These are phyloP conservation scores for Brassica incana DNA, from an alignment of 345 rosid species.

Conservation along the genomic window DNA sequence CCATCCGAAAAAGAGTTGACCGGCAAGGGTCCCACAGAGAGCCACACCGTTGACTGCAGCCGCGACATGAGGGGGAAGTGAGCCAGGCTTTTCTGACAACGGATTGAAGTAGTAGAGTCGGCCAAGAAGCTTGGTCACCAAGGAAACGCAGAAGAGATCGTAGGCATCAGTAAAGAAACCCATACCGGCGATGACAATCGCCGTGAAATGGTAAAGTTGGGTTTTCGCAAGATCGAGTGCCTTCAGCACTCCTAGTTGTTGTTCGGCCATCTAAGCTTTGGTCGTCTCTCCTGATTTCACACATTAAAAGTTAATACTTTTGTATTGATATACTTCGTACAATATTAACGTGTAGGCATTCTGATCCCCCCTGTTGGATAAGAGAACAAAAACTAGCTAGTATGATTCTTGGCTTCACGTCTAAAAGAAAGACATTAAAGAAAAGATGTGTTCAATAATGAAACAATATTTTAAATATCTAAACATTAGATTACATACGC, in stretches of 20 bases:
- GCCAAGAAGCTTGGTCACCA: conserved; percentile 48
- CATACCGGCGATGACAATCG: conserved; percentile 50
- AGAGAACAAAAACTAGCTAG: background rate
- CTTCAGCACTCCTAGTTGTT: conserved; percentile 42
- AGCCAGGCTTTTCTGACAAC: conserved; percentile 32
- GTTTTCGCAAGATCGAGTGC: conserved; percentile 51
- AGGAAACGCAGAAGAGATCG: conserved; percentile 49
- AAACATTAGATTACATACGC: background rate
- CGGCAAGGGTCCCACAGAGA: conserved; percentile 36
- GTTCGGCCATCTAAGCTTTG: conserved; percentile 27
- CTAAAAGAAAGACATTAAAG: background rate
- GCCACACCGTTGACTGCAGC: conserved; percentile 50
- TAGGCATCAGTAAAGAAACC: conserved; percentile 53
- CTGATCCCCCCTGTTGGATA: conserved; percentile 2
- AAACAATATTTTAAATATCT: background rate
- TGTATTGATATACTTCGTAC: background rate
- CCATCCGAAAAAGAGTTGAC: conserved; percentile 49
- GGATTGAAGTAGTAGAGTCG: conserved; percentile 45
- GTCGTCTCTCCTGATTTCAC: background rate
- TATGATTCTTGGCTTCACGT: background rate
- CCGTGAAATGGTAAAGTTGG: conserved; percentile 49
- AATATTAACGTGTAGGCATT: background rate
- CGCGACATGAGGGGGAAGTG: conserved; percentile 41
- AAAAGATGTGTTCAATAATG: background rate
- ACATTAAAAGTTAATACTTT: background rate